These are phyloP conservation scores for Phytophthora europaea DNA, from an alignment of 352 stramenopile species.

Conservation along the genomic window DNA sequence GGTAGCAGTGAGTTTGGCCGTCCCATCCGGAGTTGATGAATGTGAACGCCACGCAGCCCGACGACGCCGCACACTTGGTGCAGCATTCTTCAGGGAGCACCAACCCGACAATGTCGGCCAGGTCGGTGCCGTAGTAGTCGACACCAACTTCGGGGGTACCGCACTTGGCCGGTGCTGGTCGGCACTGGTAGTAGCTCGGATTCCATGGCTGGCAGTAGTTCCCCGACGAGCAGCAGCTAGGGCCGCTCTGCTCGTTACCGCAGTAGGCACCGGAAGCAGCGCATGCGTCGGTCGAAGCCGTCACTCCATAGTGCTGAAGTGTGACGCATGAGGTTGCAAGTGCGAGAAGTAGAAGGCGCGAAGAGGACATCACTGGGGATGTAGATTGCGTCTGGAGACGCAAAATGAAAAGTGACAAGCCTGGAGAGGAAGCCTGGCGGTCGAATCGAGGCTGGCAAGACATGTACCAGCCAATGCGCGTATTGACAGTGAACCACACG, in stretches of 20 bases:
- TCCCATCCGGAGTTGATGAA: conserved; percentile 34
- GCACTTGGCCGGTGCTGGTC: conserved; percentile 39
- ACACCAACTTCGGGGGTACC: conserved; percentile 39
- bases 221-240: conserved; percentile 39
- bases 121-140: conserved; percentile 55
- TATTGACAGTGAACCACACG: no score
- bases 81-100: conserved; percentile 21
- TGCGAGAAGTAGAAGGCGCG: background rate
- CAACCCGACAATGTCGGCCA: conserved; percentile 36
- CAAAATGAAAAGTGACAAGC: background rate
- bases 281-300: background rate
- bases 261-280: conserved; percentile 6
- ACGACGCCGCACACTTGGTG: conserved; percentile 12
- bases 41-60: conserved; percentile 26
- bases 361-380: conserved; percentile 5
- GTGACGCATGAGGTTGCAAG: background rate
- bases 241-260: conserved; percentile 12
- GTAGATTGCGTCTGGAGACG: background rate
- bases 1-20: conserved; percentile 29
- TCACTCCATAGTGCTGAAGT: background rate
- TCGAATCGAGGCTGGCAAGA: no score
- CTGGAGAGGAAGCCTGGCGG: background rate
- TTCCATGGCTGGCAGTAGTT: conserved; percentile 65
- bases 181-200: conserved; percentile 50
- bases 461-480: no score